Evolutionary conservation across 768 basidiomycete species (phyloP).

Genomic region (Hysterangium stoloniferum): DNA sequence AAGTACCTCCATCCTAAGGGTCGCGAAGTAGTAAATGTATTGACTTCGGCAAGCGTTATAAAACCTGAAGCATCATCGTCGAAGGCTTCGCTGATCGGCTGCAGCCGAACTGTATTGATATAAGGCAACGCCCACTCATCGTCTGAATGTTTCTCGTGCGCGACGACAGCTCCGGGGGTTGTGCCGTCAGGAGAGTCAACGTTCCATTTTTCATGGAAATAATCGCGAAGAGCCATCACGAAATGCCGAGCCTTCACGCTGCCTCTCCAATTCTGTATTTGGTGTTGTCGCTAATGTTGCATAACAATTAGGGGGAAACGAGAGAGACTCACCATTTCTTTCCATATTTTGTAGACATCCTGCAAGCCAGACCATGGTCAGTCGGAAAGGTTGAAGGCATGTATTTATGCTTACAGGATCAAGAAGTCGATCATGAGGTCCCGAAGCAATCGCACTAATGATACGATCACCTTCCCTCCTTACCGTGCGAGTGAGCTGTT

Average conservation of each 20-base stretch:
- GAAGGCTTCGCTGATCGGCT: slow-evolving; percentile 24
- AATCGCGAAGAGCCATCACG: slow-evolving; percentile 25
- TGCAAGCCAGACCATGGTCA: too few species aligned
- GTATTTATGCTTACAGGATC: slow-evolving; percentile 31
- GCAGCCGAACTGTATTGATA: slow-evolving; percentile 16
- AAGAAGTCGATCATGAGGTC: slow-evolving; percentile 37
- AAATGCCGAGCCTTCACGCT: slow-evolving; percentile 24
- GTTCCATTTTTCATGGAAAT: slow-evolving; percentile 21
- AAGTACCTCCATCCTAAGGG: slow-evolving; percentile 25
- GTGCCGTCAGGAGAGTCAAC: too few species aligned
- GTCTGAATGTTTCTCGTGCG: not conserved
- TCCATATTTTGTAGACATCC: too few species aligned
- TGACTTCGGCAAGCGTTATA: slow-evolving; percentile 26
- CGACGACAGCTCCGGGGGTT: too few species aligned
- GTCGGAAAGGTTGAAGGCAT: not conserved
- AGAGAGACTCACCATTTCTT: too few species aligned
- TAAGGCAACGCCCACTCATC: slow-evolving; percentile 22
- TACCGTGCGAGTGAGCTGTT: slow-evolving; percentile 29
- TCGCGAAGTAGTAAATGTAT: slow-evolving; percentile 21
- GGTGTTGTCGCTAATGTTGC: too few species aligned
- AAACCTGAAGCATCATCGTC: slow-evolving; percentile 30
- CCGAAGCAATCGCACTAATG: slow-evolving; percentile 32
- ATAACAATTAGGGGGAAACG: too few species aligned
- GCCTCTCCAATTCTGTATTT: slow-evolving; percentile 20
- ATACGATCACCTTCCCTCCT: slow-evolving; percentile 31